Conservation (phyloP, 1,284 basidiomycete species). For the Puccinia triticina region DNA sequence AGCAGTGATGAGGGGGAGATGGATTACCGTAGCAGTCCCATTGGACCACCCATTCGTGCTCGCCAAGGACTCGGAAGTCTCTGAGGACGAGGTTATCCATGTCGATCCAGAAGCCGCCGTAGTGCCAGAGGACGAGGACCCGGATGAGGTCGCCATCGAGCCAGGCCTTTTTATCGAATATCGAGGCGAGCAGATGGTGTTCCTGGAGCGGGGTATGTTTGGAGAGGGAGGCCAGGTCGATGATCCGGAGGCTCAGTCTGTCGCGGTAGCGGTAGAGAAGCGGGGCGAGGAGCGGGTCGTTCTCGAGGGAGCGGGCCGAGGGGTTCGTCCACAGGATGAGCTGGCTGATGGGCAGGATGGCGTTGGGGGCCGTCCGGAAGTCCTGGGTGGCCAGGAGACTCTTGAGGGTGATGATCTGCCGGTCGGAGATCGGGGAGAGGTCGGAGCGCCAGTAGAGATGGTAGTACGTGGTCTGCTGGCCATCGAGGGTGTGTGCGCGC, state of each 20-base stretch:
- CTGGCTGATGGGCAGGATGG: conserved; percentile 77
- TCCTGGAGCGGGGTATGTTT: conserved; percentile 74
- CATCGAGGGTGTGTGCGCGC: neutral
- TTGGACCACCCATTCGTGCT: conserved; percentile 85
- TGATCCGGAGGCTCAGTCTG: conserved; percentile 70
- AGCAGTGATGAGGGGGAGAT: conserved; percentile 58
- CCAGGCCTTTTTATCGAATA: conserved; percentile 78
- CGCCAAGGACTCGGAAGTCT: conserved; percentile 76
- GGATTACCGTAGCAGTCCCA: conserved; percentile 88
- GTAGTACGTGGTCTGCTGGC: conserved; percentile 61
- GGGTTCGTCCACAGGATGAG: conserved; percentile 62
- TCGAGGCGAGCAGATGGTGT: conserved; percentile 65
- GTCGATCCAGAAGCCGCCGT: conserved; percentile 89
- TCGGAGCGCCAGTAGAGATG: conserved; percentile 91
- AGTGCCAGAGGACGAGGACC: conserved; percentile 81
- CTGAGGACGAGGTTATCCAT: conserved; percentile 89
- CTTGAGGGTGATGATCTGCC: conserved; percentile 83
- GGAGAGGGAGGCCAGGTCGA: conserved; percentile 71
- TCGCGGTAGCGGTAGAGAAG: conserved; percentile 71
- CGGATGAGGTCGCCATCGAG: conserved; percentile 87
- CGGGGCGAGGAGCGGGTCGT: conserved; percentile 68
- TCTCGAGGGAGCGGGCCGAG: conserved; percentile 63
- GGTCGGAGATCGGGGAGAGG: conserved; percentile 72
- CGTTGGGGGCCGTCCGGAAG: conserved; percentile 67
- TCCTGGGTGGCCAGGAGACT: conserved; percentile 89